Base-by-base conservation (phyloP, 352 stramenopile species). In the Phytophthora lateralis region DNA sequence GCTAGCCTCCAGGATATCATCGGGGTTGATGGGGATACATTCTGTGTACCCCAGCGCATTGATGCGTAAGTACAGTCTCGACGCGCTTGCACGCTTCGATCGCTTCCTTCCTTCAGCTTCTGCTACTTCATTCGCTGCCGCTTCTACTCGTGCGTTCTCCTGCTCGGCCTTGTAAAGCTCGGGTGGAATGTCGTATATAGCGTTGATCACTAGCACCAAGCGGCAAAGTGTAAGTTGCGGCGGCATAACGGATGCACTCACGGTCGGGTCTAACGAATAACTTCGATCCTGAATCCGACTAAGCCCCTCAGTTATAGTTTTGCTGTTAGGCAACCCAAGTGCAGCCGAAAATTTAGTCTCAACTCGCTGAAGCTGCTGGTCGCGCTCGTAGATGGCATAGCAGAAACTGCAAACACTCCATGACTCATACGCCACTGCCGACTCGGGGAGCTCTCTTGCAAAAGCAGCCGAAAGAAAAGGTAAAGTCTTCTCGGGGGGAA, bases 331-430 rank as follows among this genome's bases (percentile, higher is more conserved):
- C 0, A 78, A 41, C 0, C 85, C 83, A 17, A 93, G 52, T 0
- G 75, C 58, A 2, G 71, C 45, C 0, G 76, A 82, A 41, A 95
- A 93, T 44, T 75, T 89, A 0, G 60, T 63, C 26, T 95, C 83
- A 14, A 93, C 68, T 9, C 80, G 76, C 20, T 90, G 83, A 12
- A 95, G 53, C 26, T 90, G 82, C 51, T 92, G 83, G 38, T 95
- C 85, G 7, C 85, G 82, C 43, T 95, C 85, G 38, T 93, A 95
- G 29, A 95, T 90, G 4, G 85, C 82, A 29, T 95, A 95, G 60
- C 85, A 95, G 27, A 78, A 88, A 47, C 82, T 91, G 52, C 85
- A 95, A 2, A 95, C 85, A 57, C 83, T 93, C 80, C 82, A 93
- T 4, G 85, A 89, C 52, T 95, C 83, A 58, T 95, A 95, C 11